Conservation (phyloP, 2,329 filamentous ascomycete species). For the Trichoderma endophyticum region DNA sequence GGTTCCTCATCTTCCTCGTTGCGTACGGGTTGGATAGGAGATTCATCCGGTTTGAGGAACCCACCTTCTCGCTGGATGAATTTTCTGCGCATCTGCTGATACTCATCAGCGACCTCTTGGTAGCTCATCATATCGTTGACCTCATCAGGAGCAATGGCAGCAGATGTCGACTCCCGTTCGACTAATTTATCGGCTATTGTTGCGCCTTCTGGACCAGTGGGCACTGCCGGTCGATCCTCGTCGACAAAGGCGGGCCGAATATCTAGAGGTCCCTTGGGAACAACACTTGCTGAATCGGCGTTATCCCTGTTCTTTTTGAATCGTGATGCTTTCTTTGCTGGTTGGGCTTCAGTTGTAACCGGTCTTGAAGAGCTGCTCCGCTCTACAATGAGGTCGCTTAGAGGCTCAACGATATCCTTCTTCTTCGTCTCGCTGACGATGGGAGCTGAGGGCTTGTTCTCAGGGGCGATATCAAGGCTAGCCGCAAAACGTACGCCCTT, state of each 20-base stretch:
- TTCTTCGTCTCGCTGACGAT: conserved; percentile 26
- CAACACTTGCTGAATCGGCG: conserved; percentile 15
- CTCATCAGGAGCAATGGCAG: conserved; percentile 52
- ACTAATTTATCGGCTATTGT: conserved; percentile 60
- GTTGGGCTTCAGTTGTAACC: conserved; percentile 29
- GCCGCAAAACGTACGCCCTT: conserved; percentile 83
- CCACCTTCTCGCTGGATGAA: conserved; percentile 82
- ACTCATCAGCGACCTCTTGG: conserved; percentile 76
- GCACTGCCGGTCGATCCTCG: conserved; percentile 37
- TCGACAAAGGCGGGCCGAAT: conserved; percentile 41
- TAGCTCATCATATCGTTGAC: conserved; percentile 68
- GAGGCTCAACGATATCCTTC: conserved; percentile 42
- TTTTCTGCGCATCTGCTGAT: conserved; percentile 76
- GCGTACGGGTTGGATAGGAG: conserved; percentile 63
- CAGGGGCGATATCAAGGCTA: conserved; percentile 65
- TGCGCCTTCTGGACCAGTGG: conserved; percentile 48
- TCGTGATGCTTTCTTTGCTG: conserved; percentile 44
- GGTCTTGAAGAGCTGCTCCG: conserved; percentile 33
- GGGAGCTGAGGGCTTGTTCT: conserved; percentile 25
- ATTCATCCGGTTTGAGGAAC: conserved; percentile 70
- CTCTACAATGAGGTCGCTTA: conserved; percentile 54
- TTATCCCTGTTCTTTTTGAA: conserved; percentile 46
- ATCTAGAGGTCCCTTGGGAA: conserved; percentile 44
- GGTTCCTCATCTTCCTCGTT: conserved; percentile 63
- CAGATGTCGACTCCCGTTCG: conserved; percentile 46